Conservation (phyloP, 176 grass and related monocot genomes). For the Oryza punctata region DNA sequence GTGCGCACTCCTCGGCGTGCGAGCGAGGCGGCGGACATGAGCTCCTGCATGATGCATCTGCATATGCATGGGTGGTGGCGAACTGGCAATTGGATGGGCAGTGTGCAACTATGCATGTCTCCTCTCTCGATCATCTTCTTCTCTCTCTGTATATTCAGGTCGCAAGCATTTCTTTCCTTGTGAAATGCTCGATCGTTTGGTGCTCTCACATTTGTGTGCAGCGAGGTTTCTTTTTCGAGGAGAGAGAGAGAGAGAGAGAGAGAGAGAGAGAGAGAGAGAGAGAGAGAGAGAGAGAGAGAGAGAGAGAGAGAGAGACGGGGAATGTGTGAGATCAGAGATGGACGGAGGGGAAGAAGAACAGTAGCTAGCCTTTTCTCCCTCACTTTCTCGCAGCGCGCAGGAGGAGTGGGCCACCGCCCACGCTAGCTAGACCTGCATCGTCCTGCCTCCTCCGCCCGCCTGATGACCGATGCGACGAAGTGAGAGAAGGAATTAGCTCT, state of each 20-base stretch:
- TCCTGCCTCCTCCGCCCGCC: not conserved
- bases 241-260: not conserved
- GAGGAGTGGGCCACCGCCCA: not conserved
- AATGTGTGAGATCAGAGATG: not conserved
- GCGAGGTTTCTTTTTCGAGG: conserved; percentile 39
- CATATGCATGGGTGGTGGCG: too few relatives aligned
- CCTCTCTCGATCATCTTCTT: too few relatives aligned
- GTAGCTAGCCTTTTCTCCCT: conserved; percentile 45
- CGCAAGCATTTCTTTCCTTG: not conserved
- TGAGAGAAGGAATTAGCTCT: not conserved
- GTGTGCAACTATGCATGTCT: too few relatives aligned
- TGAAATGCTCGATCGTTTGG: not conserved
- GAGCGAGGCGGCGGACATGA: too few relatives aligned
- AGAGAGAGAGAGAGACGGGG: conserved; percentile 1
- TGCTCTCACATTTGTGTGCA: not conserved
- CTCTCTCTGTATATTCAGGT: too few relatives aligned
- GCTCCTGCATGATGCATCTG: too few relatives aligned
- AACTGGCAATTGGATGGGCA: too few relatives aligned
- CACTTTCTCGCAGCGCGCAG: conserved; percentile 14
- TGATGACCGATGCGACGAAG: conserved; percentile 9
- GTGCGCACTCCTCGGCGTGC: too few relatives aligned
- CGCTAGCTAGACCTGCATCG: not conserved
- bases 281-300: conserved; percentile 14
- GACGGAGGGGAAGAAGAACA: conserved; percentile 53
- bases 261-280: not conserved